A percentile compares a stretch with the other conserved stretches of the same genome.
phyloP scores from a whole-genome alignment of 2,329 filamentous ascomycete species.

The Ceratocystis alfenasii region DNA sequence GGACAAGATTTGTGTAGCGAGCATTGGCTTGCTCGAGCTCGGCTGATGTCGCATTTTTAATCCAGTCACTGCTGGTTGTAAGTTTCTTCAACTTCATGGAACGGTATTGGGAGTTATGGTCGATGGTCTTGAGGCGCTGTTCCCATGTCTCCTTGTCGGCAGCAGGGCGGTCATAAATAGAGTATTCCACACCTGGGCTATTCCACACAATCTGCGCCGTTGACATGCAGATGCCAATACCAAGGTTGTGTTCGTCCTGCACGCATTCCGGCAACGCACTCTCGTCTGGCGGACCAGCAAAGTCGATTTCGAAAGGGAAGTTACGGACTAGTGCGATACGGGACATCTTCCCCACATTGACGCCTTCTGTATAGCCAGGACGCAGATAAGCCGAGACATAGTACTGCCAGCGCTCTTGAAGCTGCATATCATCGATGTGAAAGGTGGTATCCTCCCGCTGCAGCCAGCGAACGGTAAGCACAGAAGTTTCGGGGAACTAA shows the following conservation, averaged over 20 bases:
- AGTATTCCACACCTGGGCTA: conserved; percentile 57
- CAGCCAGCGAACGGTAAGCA: conserved; percentile 48
- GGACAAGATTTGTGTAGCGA: conserved; percentile 44
- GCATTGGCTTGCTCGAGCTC: conserved; percentile 64
- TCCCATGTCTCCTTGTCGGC: conserved; percentile 54
- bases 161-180: conserved; percentile 57
- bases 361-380: conserved; percentile 74
- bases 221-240: conserved; percentile 63
- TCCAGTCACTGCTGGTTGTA: conserved; percentile 67
- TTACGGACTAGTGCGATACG: conserved; percentile 62
- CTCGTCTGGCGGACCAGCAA: conserved; percentile 38
- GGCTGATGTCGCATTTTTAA: conserved; percentile 68
- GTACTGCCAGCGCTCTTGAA: conserved; percentile 77
- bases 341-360: conserved; percentile 51
- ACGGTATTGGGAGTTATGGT: conserved; percentile 47
- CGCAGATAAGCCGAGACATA: conserved; percentile 89
- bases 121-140: conserved; percentile 40
- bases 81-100: conserved; percentile 62
- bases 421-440: conserved; percentile 77
- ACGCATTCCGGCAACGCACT: conserved; percentile 37
- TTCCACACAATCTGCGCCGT: conserved; percentile 71
- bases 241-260: conserved; percentile 52
- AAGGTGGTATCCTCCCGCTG: conserved; percentile 63
- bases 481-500: conserved; percentile 13
- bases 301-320: conserved; percentile 49